Base-by-base conservation (phyloP, 1,139 yeast species). In the Saccharomyces hybrid region DNA sequence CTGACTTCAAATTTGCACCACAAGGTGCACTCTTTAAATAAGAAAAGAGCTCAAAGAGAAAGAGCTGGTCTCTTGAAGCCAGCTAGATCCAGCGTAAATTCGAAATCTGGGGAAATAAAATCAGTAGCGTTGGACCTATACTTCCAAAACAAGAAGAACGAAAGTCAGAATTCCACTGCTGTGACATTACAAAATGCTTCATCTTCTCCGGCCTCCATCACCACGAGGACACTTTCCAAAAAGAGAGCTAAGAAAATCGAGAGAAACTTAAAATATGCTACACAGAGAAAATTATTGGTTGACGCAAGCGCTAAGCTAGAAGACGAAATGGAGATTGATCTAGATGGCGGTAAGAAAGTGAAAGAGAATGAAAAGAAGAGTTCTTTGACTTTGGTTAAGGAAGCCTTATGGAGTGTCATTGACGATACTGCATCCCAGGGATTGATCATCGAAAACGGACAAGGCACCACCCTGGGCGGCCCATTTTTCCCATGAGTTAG, bases 391-490 rank as follows among this genome's bases (percentile, higher is more conserved):
- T 73, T 78, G 59, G 78, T 84, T 54, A 85, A 84, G 72, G 78
- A 79, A 47, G 86, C 88, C 6, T 77, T 86, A 51, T 84, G 93
- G 84, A 75, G 80, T 11, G 85, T 83, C 30, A 77, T 85, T 53
- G 89, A 83, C 54, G 84, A 78, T 65, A 72, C 74, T 46, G 64
- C 74, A 6, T 61, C 76, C 27, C 75, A 75, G 48, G 78, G 78
- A 9, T 74, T 83, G 55, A 70, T 73, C 30, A 71, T 78, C 46
- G 71, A 74, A 50, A 73, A 75, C 42, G 86, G 86, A 31, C 82
- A 83, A 63, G 97, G 97, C 54, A 90, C 97, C 41, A 86, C 95
- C 2, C 74, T 90, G 58, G 97, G 97, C 42, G 83, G 84, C 42
- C 88, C 86, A 52, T 66, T 62, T 50, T 73, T 72, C 59, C 63